Percentiles rank a stretch among this genome's conserved stretches.
Conservation (phyloP, 2,329 filamentous ascomycete genomes). For the Cryphonectria nitschkei region DNA sequence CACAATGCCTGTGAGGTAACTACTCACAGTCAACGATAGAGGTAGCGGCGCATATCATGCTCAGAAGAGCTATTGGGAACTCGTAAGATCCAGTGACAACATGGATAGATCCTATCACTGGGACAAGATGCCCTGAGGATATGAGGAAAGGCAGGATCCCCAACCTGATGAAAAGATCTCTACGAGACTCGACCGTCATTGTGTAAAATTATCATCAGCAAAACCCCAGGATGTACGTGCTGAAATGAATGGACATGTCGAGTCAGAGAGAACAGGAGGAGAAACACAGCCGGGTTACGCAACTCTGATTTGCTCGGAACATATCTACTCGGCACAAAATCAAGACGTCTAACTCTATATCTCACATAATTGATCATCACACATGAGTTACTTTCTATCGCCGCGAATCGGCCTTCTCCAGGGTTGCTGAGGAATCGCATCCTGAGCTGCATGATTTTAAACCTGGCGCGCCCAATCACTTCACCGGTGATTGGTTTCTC, state of each 20-base stretch:
- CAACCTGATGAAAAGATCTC: background rate
- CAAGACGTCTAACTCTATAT: background rate
- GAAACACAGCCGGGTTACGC: background rate
- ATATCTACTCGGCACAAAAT: background rate
- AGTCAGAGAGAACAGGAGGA: background rate
- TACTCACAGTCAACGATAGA: conserved; percentile 11
- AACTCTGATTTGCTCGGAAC: background rate
- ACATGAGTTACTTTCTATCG: background rate
- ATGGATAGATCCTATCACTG: conserved; percentile 4
- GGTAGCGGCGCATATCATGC: conserved; percentile 2
- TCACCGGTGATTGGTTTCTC: background rate
- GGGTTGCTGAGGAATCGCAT: background rate
- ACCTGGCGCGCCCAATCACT: no score
- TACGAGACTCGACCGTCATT: background rate
- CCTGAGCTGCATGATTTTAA: background rate
- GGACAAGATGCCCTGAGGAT: background rate
- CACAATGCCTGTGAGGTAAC: background rate
- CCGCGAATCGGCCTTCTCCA: background rate
- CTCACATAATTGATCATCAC: background rate
- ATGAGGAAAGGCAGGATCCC: conserved; percentile 1
- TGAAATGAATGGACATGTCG: background rate
- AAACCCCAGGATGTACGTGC: no score
- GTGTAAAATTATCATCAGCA: background rate
- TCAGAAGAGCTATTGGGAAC: conserved; percentile 2
- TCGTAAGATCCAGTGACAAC: conserved; percentile 3